A percentile compares a stretch with the other conserved stretches of the same genome.
Evolutionary conservation across 768 basidiomycete species (phyloP).

Genomic region (Tephrocybe sp.): DNA sequence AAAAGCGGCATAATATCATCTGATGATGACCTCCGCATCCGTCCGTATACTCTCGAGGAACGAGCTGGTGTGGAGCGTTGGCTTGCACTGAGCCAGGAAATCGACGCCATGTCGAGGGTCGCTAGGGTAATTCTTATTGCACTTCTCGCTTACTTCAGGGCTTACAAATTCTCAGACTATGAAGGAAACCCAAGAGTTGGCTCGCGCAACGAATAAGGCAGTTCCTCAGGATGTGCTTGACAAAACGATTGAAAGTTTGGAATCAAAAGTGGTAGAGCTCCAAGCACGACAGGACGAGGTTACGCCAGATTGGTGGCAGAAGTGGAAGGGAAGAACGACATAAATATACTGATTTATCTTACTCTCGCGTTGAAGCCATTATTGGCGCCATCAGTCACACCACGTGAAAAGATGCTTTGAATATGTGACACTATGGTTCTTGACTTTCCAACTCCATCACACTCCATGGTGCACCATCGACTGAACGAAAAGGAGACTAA

Average conservation of each 20-base stretch:
- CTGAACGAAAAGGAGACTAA: conserved; percentile 68
- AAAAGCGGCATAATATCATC: conserved; percentile 22
- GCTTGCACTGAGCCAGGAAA: conserved; percentile 34
- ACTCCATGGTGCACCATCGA: conserved; percentile 71
- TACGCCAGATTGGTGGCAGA: conserved; percentile 29
- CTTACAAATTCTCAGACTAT: conserved; percentile 6
- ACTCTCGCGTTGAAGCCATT: neutral
- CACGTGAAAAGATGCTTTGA: too few species aligned
- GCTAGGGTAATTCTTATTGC: conserved; percentile 3
- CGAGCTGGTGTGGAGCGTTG: conserved; percentile 31
- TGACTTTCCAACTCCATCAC: too few species aligned
- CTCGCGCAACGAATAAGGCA: neutral
- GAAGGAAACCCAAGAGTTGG: conserved; percentile 1
- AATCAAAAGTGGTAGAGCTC: conserved; percentile 10
- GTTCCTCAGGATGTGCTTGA: conserved; percentile 9
- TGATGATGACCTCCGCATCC: conserved; percentile 40
- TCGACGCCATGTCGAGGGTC: conserved; percentile 16
- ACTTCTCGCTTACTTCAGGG: neutral
- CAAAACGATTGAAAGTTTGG: conserved; percentile 19
- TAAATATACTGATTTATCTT: neutral
- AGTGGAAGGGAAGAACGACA: conserved; percentile 25
- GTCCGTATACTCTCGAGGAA: conserved; percentile 41
- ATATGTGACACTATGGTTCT: too few species aligned
- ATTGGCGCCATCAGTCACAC: conserved; percentile 3
- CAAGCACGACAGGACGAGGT: conserved; percentile 20